These are phyloP conservation scores for Pseudonitzschia delicatissima DNA, from an alignment of 108 stramenopile genomes.

Conservation along the genomic window DNA sequence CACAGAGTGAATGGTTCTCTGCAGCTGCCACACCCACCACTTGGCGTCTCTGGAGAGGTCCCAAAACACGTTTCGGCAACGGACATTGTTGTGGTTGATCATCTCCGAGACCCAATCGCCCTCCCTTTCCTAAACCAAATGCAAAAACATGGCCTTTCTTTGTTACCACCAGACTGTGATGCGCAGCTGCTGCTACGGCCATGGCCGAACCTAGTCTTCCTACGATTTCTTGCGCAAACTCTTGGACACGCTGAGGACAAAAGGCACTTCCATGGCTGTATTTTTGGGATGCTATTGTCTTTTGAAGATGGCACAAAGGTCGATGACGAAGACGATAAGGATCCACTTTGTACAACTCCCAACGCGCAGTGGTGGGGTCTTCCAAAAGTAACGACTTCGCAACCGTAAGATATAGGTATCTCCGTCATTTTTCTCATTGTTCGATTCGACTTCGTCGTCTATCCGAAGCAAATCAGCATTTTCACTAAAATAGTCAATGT, in stretches of 20 bases:
- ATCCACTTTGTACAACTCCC: slow-evolving; percentile 39
- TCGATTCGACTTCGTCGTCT: slow-evolving; percentile 12
- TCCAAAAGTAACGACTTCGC: slow-evolving; percentile 81
- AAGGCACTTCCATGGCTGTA: slow-evolving; percentile 15
- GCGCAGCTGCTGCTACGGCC: slow-evolving; percentile 64
- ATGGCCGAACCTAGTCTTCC: slow-evolving; percentile 56
- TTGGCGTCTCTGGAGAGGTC: slow-evolving; percentile 45
- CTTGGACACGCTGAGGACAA: slow-evolving; percentile 51
- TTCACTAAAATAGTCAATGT: slow-evolving; percentile 28
- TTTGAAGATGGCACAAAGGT: background rate
- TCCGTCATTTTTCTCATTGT: background rate
- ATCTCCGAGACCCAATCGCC: slow-evolving; percentile 72
- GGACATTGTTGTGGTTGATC: slow-evolving; percentile 51
- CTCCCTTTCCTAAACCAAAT: slow-evolving; percentile 80
- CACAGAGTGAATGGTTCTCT: slow-evolving; percentile 79
- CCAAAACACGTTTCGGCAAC: slow-evolving; percentile 62
- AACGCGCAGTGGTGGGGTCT: slow-evolving; percentile 68
- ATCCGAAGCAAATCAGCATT: slow-evolving; percentile 18
- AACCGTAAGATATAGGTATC: slow-evolving; percentile 29
- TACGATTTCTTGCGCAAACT: slow-evolving; percentile 43
- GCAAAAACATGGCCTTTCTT: slow-evolving; percentile 65
- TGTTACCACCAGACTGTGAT: slow-evolving; percentile 75
- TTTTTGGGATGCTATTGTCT: background rate
- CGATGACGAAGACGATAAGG: slow-evolving; percentile 11
- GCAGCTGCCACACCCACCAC: slow-evolving; percentile 74